Evolutionary conservation across 2,329 filamentous ascomycete genomes (phyloP).

Genomic region (Cordyceps javanica): DNA sequence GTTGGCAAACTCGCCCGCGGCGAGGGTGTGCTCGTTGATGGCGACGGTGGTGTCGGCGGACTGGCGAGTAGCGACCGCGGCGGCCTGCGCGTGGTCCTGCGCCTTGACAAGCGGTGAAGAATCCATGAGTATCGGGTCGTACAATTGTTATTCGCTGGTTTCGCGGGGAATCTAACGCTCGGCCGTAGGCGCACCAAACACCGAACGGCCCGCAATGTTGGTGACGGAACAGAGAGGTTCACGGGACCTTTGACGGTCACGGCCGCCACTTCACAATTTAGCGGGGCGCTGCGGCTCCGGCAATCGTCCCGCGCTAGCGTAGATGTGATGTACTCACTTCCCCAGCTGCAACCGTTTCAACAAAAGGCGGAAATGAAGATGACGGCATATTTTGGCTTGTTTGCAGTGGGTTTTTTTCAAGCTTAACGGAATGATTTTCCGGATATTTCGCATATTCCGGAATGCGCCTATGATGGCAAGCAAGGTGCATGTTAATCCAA

Average conservation of each 20-base stretch:
- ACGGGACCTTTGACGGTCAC: background rate
- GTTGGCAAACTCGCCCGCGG: constrained; percentile 81
- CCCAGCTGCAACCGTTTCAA: background rate
- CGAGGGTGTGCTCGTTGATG: constrained; percentile 79
- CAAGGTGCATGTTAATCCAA: background rate
- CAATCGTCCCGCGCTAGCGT: constrained; percentile 2
- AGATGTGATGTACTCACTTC: background rate
- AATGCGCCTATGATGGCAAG: background rate
- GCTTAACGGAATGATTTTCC: too few species aligned
- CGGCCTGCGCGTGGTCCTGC: constrained; percentile 82
- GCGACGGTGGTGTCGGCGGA: constrained; percentile 72
- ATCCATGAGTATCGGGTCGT: constrained; percentile 25
- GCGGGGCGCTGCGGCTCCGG: background rate
- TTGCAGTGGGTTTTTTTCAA: background rate
- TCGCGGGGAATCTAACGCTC: background rate
- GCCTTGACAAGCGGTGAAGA: constrained; percentile 51
- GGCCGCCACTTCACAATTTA: background rate
- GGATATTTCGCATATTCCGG: background rate
- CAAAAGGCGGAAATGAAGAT: too few species aligned
- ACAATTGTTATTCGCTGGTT: background rate
- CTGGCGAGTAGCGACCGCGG: constrained; percentile 70
- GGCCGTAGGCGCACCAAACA: constrained; percentile 5
- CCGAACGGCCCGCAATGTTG: constrained; percentile 9
- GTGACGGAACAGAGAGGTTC: background rate
- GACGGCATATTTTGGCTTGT: background rate